Evolutionary conservation across 2,329 filamentous ascomycete genomes (phyloP), one percentile per base, ranked within the genome.

Genomic region (Colletotrichum simmondsii): DNA sequence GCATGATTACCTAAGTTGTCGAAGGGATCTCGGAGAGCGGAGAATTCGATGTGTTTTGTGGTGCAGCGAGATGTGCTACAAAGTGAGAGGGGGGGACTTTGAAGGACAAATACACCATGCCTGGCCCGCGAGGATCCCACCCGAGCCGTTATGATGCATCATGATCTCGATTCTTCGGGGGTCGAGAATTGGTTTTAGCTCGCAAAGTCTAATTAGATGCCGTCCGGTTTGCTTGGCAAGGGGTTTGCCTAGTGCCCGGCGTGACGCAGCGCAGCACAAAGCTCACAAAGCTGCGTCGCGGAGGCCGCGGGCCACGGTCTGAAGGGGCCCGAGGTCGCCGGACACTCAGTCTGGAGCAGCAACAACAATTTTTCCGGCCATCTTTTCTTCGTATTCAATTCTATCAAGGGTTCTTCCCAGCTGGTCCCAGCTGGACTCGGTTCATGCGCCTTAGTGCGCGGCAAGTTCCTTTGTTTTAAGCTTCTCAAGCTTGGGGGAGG

Each of bases 31-130:
- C n/a, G 63, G 68, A 26, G n/a, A 49, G 46, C 46, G 56, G 63
- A 61, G 49, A 67, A 42, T 19, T 42, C 37, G 16, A 19, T 19
- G n/a, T 52, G 35, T 42, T 19, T 19, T 16, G 37, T 42, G 37
- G 37, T 42, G 14, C n/a, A 22, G 56, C 32, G n/a, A 32, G 16
- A 16, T 42, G 37, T 42, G 37, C 37, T 16, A n/a, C n/a, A 10
- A 30, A 16, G 35, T 28, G 37, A 49, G 26, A 49, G 35, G 37
- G 19, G 60, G 58, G 70, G 46, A 30, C 30, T 49, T 16, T 14
- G 32, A 49, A 37, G 32, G 70, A 65, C 59, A 63, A 72, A 69
- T 64, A 69, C 10, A 37, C 65, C 26, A 58, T 54, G 28, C 59
- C 14, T 60, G 52, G 46, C 54, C 35, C 30, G 24, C 37, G 14